A percentile compares a stretch with the other conserved stretches of the same genome.
Evolutionary conservation across 768 basidiomycete genomes (phyloP).

Genomic region (Dioszegia crocea): DNA sequence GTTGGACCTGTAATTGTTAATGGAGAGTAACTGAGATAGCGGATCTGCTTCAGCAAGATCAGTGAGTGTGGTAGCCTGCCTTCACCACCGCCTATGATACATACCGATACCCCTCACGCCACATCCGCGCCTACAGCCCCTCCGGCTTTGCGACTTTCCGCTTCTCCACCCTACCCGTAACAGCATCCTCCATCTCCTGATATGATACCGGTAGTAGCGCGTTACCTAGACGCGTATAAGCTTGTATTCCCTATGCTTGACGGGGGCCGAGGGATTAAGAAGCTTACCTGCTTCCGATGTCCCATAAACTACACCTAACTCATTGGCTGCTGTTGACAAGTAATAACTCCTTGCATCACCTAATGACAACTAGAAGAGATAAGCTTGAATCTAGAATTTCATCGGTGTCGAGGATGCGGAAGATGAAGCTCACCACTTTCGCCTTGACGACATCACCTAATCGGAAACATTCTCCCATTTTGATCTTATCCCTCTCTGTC

Average conservation of each 20-base stretch:
- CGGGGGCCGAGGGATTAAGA: too few relatives aligned
- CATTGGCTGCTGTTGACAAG: slow-evolving; percentile 49
- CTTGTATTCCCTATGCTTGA: neutral
- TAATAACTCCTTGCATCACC: slow-evolving; percentile 51
- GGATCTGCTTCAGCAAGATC: too few relatives aligned
- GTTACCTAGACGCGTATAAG: slow-evolving; percentile 32
- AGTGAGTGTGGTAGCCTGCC: too few relatives aligned
- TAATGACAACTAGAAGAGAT: slow-evolving; percentile 40
- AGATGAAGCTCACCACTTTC: slow-evolving; percentile 40
- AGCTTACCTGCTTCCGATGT: slow-evolving; percentile 46
- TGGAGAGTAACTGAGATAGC: too few relatives aligned
- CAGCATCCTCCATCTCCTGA: slow-evolving; percentile 52
- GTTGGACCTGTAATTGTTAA: too few relatives aligned
- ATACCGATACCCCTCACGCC: too few relatives aligned
- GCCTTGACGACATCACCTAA: slow-evolving; percentile 50
- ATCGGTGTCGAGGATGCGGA: neutral
- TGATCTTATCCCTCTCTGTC: slow-evolving; percentile 45
- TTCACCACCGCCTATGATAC: too few relatives aligned
- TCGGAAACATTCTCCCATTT: slow-evolving; percentile 49
- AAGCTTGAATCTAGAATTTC: neutral
- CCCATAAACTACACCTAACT: slow-evolving; percentile 48
- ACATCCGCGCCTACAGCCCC: slow-evolving; percentile 18
- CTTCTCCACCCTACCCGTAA: slow-evolving; percentile 47
- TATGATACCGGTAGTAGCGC: slow-evolving; percentile 49
- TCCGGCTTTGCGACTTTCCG: slow-evolving; percentile 52